A percentile compares a stretch with the other conserved stretches of the same genome.
phyloP scores from a whole-genome alignment of 345 rosid species.

The Arabis hirsuta region DNA sequence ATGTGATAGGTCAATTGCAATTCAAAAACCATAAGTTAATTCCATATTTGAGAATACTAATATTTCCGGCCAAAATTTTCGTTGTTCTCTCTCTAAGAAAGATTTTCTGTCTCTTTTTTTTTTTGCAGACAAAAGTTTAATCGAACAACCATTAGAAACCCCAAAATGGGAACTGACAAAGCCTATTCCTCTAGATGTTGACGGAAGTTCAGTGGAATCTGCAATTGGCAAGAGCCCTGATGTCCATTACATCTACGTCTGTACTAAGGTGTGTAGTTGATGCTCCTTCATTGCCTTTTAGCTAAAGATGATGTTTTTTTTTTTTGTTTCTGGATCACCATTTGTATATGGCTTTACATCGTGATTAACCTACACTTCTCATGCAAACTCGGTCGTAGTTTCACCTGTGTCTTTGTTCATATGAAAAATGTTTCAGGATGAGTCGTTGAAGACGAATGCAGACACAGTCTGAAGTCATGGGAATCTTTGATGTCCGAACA shows the following conservation, averaged over 20 bases:
- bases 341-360: conserved; percentile 14
- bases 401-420: neutral
- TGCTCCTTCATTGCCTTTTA: neutral
- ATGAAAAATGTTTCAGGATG: conserved; percentile 32
- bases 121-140: conserved; percentile 59
- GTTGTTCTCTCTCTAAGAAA: conserved; percentile 10
- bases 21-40: neutral
- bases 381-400: conserved; percentile 1
- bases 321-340: neutral
- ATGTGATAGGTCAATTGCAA: conserved; percentile 61
- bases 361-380: neutral
- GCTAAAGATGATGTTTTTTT: conserved; percentile 5
- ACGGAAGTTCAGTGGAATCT: conserved; percentile 61
- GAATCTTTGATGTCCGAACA: conserved; percentile 9
- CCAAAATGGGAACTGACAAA: conserved; percentile 61
- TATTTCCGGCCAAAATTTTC: neutral
- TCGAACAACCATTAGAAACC: conserved; percentile 49
- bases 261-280: conserved; percentile 57
- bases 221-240: conserved; percentile 69
- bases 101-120: neutral
- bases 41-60: neutral
- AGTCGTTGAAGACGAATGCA: conserved; percentile 30
- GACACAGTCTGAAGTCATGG: conserved; percentile 25
- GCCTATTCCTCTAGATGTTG: conserved; percentile 65
- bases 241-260: conserved; percentile 74